These are phyloP conservation scores for Pleoardoris graminearum DNA, from an alignment of 2,329 filamentous ascomycete genomes.

Conservation along the genomic window DNA sequence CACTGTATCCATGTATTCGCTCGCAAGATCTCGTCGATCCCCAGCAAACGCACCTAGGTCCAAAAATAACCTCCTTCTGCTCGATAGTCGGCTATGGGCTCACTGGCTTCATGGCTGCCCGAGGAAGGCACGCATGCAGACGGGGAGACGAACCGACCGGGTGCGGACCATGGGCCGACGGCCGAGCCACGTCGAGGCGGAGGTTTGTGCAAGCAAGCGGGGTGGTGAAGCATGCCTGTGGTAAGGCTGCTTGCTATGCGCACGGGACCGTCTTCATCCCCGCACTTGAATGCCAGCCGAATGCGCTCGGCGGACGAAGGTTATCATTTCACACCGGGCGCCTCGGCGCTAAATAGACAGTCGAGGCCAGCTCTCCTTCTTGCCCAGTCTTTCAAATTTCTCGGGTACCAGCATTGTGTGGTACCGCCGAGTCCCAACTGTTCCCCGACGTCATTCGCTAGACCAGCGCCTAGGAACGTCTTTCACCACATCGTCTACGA, in stretches of 20 bases:
- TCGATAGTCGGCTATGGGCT: not conserved
- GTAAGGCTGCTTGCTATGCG: not conserved
- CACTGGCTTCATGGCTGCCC: not conserved
- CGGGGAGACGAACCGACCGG: not conserved
- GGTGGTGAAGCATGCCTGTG: not conserved
- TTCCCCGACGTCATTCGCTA: constrained; percentile 29
- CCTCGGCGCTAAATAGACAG: not conserved
- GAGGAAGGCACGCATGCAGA: not conserved
- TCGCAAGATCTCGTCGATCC: constrained; percentile 4
- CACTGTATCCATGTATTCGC: constrained; percentile 2
- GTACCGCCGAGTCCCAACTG: constrained; percentile 13
- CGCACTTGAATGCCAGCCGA: constrained; percentile 7
- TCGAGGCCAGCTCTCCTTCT: not conserved
- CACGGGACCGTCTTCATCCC: constrained; percentile 5
- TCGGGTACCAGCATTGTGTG: constrained; percentile 1
- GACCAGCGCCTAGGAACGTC: constrained; percentile 23
- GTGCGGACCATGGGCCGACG: not conserved
- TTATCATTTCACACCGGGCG: not conserved
- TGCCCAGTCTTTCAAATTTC: constrained; percentile 1
- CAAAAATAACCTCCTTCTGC: not conserved
- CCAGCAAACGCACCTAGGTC: not conserved
- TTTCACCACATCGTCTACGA: constrained; percentile 15
- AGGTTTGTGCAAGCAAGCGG: constrained; percentile 1
- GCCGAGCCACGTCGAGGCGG: constrained; percentile 6
- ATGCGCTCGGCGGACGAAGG: not conserved